Evolutionary conservation across 768 basidiomycete genomes (phyloP), one percentile per base, ranked within the genome.

Genomic region (Kwoniella sp.): DNA sequence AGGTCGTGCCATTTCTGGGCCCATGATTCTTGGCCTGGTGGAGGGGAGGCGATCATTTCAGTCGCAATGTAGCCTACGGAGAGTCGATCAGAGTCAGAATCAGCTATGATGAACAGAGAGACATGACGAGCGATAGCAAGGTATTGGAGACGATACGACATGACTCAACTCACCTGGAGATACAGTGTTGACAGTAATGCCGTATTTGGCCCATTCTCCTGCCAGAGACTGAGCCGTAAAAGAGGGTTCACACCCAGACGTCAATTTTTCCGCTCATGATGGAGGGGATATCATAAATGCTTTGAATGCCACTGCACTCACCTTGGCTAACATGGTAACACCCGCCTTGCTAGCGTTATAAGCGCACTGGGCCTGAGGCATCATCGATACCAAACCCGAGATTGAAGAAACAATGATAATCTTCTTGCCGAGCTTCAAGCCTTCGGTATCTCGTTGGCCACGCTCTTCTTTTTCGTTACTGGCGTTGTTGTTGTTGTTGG

Each of bases 331-430:
- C 58, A 27, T 59, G 25, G 48, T 36, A 2, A 47, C 22, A 22
- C 52, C 52, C 27, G 27, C 52, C 21, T 54, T 54, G 33, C 52
- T 54, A 27, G 52, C 52, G 21, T 54, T 54, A 62, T 81, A 81
- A 1, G 79, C 77, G 9, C 68, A 51, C 55, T 81, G 80, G 5
- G 58, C 56, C 46, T 81, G 80, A 13, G 80, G 80, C 0, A 44
- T 63, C 77, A 79, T 80, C n/a, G 72, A 68, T 6, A 81, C 76
- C 25, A 75, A 30, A 2, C 72, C 79, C 7, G 69, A 70, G 53
- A 81, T 77, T 51, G 70, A 73, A 15, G 73, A 76, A 21, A 81
- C 73, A 50, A 76, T 68, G 30, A 81, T 46, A 54, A 79, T 75
- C 61, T 69, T 67, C 55, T 79, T 79, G 30, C 64, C 53, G 19